phyloP scores from a whole-genome alignment of 2,329 filamentous ascomycete species.

The Paecilomyces formosus region DNA sequence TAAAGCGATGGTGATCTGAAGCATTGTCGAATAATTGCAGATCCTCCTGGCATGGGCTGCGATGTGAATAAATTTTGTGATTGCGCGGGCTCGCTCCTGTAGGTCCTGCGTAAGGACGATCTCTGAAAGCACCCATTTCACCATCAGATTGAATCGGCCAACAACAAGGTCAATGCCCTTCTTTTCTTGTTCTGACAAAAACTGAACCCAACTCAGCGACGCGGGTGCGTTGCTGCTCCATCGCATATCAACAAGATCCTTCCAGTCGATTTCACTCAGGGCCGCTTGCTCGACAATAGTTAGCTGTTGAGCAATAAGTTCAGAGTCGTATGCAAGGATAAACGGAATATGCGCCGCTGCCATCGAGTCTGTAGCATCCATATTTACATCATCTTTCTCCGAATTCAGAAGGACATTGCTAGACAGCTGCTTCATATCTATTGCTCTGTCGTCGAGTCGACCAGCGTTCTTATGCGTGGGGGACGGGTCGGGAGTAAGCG shows the following conservation, averaged over 20 bases:
- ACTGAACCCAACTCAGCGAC: slow-evolving; percentile 55
- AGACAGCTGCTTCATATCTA: slow-evolving; percentile 21
- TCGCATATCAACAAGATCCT: slow-evolving; percentile 56
- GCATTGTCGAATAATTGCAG: slow-evolving; percentile 60
- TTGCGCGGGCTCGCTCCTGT: slow-evolving; percentile 52
- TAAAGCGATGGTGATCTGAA: slow-evolving; percentile 57
- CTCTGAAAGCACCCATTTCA: slow-evolving; percentile 60
- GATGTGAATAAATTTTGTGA: slow-evolving; percentile 58
- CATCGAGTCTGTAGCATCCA: slow-evolving; percentile 9
- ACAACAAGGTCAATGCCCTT: slow-evolving; percentile 58
- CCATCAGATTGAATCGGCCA: slow-evolving; percentile 59
- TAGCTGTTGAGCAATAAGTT: slow-evolving; percentile 55
- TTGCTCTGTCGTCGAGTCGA: slow-evolving; percentile 9
- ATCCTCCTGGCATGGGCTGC: slow-evolving; percentile 51
- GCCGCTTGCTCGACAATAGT: slow-evolving; percentile 60
- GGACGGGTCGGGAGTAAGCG: slow-evolving; percentile 38
- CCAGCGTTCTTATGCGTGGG: slow-evolving; percentile 19
- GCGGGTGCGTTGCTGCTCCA: slow-evolving; percentile 51
- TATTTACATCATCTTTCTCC: slow-evolving; percentile 10
- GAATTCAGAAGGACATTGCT: slow-evolving; percentile 26
- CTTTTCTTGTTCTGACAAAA: slow-evolving; percentile 47
- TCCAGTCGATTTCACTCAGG: slow-evolving; percentile 60
- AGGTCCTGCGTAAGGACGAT: slow-evolving; percentile 52
- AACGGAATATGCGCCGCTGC: slow-evolving; percentile 50
- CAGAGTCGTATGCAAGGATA: slow-evolving; percentile 55